phyloP scores from a whole-genome alignment of 2,329 filamentous ascomycete species.

The Fusarium pseudograminearum region DNA sequence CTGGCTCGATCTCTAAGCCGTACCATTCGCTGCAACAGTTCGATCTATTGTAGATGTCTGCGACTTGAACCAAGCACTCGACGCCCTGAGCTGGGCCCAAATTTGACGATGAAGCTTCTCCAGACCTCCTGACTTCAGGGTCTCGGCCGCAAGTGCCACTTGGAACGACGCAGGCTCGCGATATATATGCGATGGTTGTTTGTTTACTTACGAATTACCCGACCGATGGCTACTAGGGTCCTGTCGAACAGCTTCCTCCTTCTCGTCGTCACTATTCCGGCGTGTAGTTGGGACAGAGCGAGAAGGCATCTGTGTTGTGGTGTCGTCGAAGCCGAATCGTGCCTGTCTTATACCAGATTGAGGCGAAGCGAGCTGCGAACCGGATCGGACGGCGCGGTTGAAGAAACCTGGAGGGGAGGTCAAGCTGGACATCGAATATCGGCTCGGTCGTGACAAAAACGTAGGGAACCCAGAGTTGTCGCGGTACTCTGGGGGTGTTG shows the following conservation, averaged over 20 bases:
- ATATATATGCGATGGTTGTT: conserved; percentile 1
- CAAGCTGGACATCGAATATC: conserved; percentile 90
- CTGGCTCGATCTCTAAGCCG: neutral
- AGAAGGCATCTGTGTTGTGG: conserved; percentile 77
- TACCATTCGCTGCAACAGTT: neutral
- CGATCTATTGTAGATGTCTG: neutral
- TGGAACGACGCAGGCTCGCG: conserved; percentile 8
- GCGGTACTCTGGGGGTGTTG: conserved; percentile 92
- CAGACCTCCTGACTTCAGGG: neutral
- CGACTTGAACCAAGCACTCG: neutral
- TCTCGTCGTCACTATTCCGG: conserved; percentile 92
- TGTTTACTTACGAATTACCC: conserved; percentile 79
- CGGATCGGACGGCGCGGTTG: conserved; percentile 79
- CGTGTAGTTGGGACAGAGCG: conserved; percentile 88
- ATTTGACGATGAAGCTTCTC: neutral
- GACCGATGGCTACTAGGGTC: conserved; percentile 78
- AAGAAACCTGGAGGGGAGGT: conserved; percentile 82
- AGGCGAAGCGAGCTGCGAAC: conserved; percentile 84
- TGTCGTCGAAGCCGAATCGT: conserved; percentile 64
- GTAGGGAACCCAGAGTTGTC: conserved; percentile 81
- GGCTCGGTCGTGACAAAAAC: conserved; percentile 84
- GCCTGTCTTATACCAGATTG: conserved; percentile 72
- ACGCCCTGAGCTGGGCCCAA: neutral
- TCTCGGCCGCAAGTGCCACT: conserved; percentile 17
- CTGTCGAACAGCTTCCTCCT: conserved; percentile 78